Evolutionary conservation across 257 asterid species (phyloP), one percentile per base, ranked within the genome.

Genomic region (Primulina huaijiensis): DNA sequence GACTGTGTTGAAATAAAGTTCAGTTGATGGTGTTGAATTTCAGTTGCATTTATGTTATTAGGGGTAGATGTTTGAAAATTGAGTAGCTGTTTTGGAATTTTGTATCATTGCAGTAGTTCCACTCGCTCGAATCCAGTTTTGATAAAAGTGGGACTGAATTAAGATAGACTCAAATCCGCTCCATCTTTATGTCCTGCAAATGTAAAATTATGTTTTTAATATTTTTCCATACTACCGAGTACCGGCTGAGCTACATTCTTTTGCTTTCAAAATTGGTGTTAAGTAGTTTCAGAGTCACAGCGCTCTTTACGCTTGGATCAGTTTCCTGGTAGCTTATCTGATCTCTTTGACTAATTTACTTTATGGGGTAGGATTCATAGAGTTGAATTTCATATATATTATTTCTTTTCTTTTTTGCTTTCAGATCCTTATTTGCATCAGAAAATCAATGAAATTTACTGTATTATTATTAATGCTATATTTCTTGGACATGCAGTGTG

Each of bases 401-500:
- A 58, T 23, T 6, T 19, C 30, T 52, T 25, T 62, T 37, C 23
- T 60, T 33, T 23, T 16, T 8, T 64, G n/a, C n/a, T 75, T 21
- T 10, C 38, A 8, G 61, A 34, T 30, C 43, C 60, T 67, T 73
- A 62, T 50, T 35, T 69, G 37, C 65, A n/a, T 57, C 34, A 9
- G 12, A 16, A 31, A 68, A 62, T 60, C 55, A 43, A 34, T 58
- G 20, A 25, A 16, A 38, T 74, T 10, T 50, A 55, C 63, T 56
- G 65, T 61, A 63, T 43, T 43, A 3, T 11, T 43, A 12, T 29
- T 19, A 70, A 17, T 58, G 72, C 33, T 38, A 37, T 31, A 34
- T 78, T 76, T 83, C 72, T 77, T 66, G 72, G 53, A 75, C 34
- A 60, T 80, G 71, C 68, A 93, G 98, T 78, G 87, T 68, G 98